A percentile compares a stretch with the other conserved stretches of the same genome.
These are phyloP conservation scores for Pseudovirgaria hyperparasitica DNA, from an alignment of 2,329 filamentous ascomycete genomes.

Conservation along the genomic window DNA sequence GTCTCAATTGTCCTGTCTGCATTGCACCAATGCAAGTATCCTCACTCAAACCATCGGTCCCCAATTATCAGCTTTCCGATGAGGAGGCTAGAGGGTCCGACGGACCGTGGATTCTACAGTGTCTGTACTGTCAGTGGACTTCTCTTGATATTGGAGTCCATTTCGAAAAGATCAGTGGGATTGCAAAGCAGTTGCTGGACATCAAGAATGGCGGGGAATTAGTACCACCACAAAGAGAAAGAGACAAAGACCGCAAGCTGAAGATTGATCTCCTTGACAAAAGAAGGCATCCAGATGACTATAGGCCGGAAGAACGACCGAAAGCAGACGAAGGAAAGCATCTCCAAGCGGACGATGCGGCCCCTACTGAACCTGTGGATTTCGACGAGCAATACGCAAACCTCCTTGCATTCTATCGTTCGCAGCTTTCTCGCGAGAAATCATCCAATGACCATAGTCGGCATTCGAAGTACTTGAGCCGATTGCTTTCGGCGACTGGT, in stretches of 20 bases:
- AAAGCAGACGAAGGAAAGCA: conserved; percentile 10
- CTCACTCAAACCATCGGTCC: conserved; percentile 50
- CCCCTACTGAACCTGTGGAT: conserved; percentile 32
- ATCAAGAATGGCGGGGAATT: conserved; percentile 40
- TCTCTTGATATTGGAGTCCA: conserved; percentile 80
- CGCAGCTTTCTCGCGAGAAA: too few species aligned
- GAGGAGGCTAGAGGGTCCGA: conserved; percentile 14
- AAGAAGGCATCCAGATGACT: too few species aligned
- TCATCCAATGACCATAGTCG: too few species aligned
- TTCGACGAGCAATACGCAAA: conserved; percentile 60
- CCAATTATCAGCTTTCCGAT: conserved; percentile 25
- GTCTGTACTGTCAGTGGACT: conserved; percentile 87
- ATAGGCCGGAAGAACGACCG: too few species aligned
- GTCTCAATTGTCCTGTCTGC: conserved; percentile 89
- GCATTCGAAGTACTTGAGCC: too few species aligned
- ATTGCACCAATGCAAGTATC: conserved; percentile 66
- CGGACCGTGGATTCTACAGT: conserved; percentile 66
- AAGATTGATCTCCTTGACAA: too few species aligned
- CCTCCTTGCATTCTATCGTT: conserved; percentile 68
- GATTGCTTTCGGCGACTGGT: too few species aligned
- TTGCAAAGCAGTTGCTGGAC: conserved; percentile 66
- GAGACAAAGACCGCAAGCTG: conserved; percentile 26
- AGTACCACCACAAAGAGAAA: conserved; percentile 26
- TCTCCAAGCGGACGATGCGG: conserved; percentile 3
- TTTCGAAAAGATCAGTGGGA: conserved; percentile 80